These are phyloP conservation scores for Claviceps cyperi DNA, from an alignment of 2,329 filamentous ascomycete genomes.

Conservation along the genomic window DNA sequence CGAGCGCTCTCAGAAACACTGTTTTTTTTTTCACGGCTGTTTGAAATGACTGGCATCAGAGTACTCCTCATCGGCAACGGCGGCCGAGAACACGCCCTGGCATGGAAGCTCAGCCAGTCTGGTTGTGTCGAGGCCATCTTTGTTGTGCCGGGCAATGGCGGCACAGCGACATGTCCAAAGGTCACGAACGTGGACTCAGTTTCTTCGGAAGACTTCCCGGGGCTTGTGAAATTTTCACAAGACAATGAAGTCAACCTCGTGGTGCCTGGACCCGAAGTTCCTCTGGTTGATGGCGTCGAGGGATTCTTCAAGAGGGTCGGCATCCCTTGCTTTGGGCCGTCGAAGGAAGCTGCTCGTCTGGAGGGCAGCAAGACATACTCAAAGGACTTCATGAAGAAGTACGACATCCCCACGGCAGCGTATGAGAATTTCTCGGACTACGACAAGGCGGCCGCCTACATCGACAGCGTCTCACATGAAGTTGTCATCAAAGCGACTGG, in stretches of 20 bases:
- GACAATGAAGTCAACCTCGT: slow-evolving; percentile 65
- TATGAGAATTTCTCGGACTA: slow-evolving; percentile 83
- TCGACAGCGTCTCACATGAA: slow-evolving; percentile 54
- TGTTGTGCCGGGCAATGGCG: slow-evolving; percentile 69
- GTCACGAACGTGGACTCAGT: slow-evolving; percentile 57
- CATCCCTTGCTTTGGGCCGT: slow-evolving; percentile 76
- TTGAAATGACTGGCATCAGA: slow-evolving; percentile 33
- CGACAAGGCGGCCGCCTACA: slow-evolving; percentile 55
- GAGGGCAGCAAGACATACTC: slow-evolving; percentile 96
- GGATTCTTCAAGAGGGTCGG: slow-evolving; percentile 62
- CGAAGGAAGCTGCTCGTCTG: slow-evolving; percentile 69
- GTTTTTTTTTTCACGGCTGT: neutral
- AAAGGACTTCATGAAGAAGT: slow-evolving; percentile 92
- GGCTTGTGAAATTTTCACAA: slow-evolving; percentile 60
- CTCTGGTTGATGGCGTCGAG: slow-evolving; percentile 83
- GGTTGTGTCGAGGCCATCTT: slow-evolving; percentile 61
- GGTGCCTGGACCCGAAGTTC: slow-evolving; percentile 81
- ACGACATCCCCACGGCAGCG: slow-evolving; percentile 77
- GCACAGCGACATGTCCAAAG: slow-evolving; percentile 58
- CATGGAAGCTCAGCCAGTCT: slow-evolving; percentile 86
- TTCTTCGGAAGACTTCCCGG: slow-evolving; percentile 61
- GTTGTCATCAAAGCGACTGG: slow-evolving; percentile 92
- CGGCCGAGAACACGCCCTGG: slow-evolving; percentile 84
- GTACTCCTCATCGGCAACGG: slow-evolving; percentile 87
- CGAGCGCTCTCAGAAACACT: neutral